Evolutionary conservation across 768 basidiomycete species (phyloP).

Genomic region (Lanmaoa pseudosensibilis): DNA sequence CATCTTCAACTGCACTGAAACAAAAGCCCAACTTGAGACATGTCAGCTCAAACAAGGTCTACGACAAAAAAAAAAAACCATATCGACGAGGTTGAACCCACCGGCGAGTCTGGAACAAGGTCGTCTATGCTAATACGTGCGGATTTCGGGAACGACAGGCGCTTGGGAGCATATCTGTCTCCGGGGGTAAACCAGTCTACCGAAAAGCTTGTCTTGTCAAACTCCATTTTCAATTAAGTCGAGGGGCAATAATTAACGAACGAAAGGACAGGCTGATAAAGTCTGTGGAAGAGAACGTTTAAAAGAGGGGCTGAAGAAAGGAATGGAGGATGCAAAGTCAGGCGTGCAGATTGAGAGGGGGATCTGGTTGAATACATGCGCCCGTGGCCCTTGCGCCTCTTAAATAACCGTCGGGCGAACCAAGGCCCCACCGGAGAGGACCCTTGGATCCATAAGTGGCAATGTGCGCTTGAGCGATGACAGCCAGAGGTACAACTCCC

Average conservation of each 20-base stretch:
- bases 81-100: slow-evolving; percentile 8
- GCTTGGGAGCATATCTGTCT: slow-evolving; percentile 27
- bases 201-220: slow-evolving; percentile 32
- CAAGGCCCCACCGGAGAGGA: slow-evolving; percentile 15
- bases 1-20: slow-evolving; percentile 22
- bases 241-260: slow-evolving; percentile 7
- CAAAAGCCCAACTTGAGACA: slow-evolving; percentile 24
- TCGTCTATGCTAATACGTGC: slow-evolving; percentile 34
- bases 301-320: neutral
- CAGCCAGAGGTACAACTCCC: neutral
- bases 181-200: slow-evolving; percentile 34
- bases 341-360: slow-evolving; percentile 5
- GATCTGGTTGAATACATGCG: slow-evolving; percentile 3
- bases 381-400: neutral
- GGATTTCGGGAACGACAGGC: slow-evolving; percentile 36
- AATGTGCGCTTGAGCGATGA: slow-evolving; percentile 7
- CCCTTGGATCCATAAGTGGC: slow-evolving; percentile 16
- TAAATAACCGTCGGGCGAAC: slow-evolving; percentile 14
- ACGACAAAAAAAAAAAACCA: neutral
- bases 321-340: neutral
- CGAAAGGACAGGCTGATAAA: slow-evolving; percentile 2
- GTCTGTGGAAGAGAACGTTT: neutral
- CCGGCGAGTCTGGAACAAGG: slow-evolving; percentile 29
- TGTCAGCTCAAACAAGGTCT: slow-evolving; percentile 6
- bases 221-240: slow-evolving; percentile 29